These are phyloP conservation scores for Sordariomycetes sp. DNA, from an alignment of 2,329 filamentous ascomycete species.

Conservation along the genomic window DNA sequence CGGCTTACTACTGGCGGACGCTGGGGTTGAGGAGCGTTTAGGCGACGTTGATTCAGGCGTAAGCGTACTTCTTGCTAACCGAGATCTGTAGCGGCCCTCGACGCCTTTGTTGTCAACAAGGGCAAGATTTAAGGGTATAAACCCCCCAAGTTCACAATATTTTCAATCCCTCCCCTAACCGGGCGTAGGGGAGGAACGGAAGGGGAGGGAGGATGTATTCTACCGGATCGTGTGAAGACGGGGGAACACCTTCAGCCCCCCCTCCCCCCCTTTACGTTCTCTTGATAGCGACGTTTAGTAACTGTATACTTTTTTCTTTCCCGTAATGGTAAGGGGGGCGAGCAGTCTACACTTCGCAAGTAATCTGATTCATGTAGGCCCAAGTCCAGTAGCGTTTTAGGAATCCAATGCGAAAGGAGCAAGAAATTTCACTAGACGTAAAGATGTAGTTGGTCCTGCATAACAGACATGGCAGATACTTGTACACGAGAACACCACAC, in stretches of 20 bases:
- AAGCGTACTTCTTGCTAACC: not conserved
- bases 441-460: no score
- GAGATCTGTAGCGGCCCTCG: constrained; percentile 52
- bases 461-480: no score
- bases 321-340: not conserved
- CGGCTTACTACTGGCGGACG: not conserved
- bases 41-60: not conserved
- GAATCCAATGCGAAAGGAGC: no score
- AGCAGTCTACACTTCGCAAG: no score
- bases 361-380: no score
- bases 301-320: not conserved
- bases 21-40: not conserved
- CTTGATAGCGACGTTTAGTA: not conserved
- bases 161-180: no score
- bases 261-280: not conserved
- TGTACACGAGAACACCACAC: no score
- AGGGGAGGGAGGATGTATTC: no score
- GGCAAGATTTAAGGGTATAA: constrained; percentile 48
- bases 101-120: constrained; percentile 90
- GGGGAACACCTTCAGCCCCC: not conserved
- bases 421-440: no score
- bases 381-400: no score
- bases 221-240: no score
- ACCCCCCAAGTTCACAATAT: not conserved
- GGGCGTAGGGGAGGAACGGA: no score